Evolutionary conservation across 148 eudicot genomes (phyloP), one percentile per base, ranked within the genome.

Genomic region (Rhododendron mucronatum): DNA sequence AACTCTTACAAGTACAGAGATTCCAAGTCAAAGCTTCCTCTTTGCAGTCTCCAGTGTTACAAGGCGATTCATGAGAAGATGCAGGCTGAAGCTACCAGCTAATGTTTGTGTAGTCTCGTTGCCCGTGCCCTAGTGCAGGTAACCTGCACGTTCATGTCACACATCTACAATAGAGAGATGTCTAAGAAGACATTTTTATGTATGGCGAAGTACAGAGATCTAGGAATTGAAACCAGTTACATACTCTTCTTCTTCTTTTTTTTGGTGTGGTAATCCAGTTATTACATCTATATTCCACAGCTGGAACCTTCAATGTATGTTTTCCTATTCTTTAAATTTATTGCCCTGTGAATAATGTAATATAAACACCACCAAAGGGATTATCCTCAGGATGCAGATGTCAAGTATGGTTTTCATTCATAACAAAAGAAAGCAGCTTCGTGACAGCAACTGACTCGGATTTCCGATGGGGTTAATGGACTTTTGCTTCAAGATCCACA

Each of bases 21-120:
- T 90, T 94, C 99, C 5, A 95, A 95, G 91, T 91, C 96, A 2
- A 95, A 91, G 90, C 86, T 95, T 86, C 99, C 98, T 55, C 94
- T 96, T 28, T 96, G 99, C 90, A 95, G 99, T 86, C 93, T 96
- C 35, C 90, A 90, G 37, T 96, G 99, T 89, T 96, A 96, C 93
- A 95, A 96, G 89, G 97, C 96, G 18, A 90, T 94, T 76, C 94
- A 93, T 83, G 93, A 86, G 77, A 90, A 84, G 85, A 84, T 83
- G 81, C 89, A 86, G n/a, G 39, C 87, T 65, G 89, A 87, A 87
- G 83, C 88, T 81, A 83, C 91, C 51, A 85, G 90, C 89, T 93
- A 82, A 88, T 81, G 41, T 88, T 59, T 51, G 35, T 53, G n/a
- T 71, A 33, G 45, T 51, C 12, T 1, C 44, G 44, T 75, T 37